Base-by-base conservation (phyloP, 441 rosid genomes). In the Pelargonium cotyledonis region DNA sequence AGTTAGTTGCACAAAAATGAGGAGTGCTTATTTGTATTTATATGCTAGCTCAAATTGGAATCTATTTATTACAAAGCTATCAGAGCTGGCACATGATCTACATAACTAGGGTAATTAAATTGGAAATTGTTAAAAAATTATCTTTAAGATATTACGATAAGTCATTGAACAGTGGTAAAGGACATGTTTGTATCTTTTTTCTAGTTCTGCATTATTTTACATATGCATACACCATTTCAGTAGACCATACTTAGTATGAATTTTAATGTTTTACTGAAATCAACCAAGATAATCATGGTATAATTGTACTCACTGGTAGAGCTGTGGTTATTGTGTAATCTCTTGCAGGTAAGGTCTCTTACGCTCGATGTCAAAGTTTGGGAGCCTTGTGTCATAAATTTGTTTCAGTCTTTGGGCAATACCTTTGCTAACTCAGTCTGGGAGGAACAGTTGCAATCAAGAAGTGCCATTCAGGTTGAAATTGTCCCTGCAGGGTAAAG, bases 331-430 rank as follows among this genome's bases (percentile, higher is more conserved):
- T 76, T 73, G 23, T 70, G 21, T 61, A 14, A 43, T 63, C 49
- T 68, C 71, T 70, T 79, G 76, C 89, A 95, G 99, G 99, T 95
- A 63, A 87, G 99, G 73, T 95, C 98, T 47, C 97, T 95, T 67
- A 95, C 98, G 1, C 99, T 95, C 43, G 99, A 95, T 78, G 98
- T 92, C 72, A 92, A 90, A 83, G 88, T 86, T 66, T 95, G 99
- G 99, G 99, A 95, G 79, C 96, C 96, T 47, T 95, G 96, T 72
- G 97, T 95, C 76, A 87, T 95, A 75, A 81, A 81, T 73, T 85
- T 95, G 86, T 95, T 95, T 81, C 99, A 92, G 83, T 91, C 98
- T 80, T 79, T 95, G 66, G 99, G 99, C 47, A 95, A 95, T 76
- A 83, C 91, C 63, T 95, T 87, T 65, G 92, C 92, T 43, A 95